These are phyloP conservation scores for Tulasnella sp. DNA, from an alignment of 768 basidiomycete genomes.

Conservation along the genomic window DNA sequence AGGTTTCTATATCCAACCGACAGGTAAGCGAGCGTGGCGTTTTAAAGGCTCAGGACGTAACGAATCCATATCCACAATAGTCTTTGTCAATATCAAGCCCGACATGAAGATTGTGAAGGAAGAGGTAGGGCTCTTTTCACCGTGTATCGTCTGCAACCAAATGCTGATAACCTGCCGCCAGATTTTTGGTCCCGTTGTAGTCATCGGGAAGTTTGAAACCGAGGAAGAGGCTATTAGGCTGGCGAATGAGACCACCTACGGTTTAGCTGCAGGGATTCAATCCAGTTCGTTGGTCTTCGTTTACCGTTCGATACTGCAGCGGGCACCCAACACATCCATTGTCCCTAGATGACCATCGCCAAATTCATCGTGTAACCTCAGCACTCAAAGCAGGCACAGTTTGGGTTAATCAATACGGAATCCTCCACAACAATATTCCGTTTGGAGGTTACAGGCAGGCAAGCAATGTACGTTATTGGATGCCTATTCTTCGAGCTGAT, in stretches of 20 bases:
- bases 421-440: conserved; percentile 77
- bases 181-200: conserved; percentile 93
- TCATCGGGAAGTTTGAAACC: conserved; percentile 69
- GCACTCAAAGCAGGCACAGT: conserved; percentile 85
- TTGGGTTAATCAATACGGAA: conserved; percentile 87
- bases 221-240: conserved; percentile 77
- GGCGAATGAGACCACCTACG: conserved; percentile 84
- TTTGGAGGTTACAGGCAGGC: conserved; percentile 48
- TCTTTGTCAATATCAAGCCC: conserved; percentile 68
- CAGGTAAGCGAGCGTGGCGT: conserved; percentile 44
- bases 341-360: conserved; percentile 67
- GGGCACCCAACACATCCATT: no score
- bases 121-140: conserved; percentile 35
- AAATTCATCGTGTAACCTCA: conserved; percentile 81
- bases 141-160: conserved; percentile 7
- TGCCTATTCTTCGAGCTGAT: conserved; percentile 22
- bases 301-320: no score
- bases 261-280: conserved; percentile 85
- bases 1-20: conserved; percentile 86
- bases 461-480: conserved; percentile 22
- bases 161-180: conserved; percentile 22
- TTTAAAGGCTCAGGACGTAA: not conserved
- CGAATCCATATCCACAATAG: conserved; percentile 29
- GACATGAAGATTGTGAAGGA: conserved; percentile 84
- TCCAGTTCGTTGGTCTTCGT: conserved; percentile 42